Evolutionary conservation across 2,329 filamentous ascomycete species (phyloP), one percentile per base, ranked within the genome.

Genomic region (Phialocephala subalpina): DNA sequence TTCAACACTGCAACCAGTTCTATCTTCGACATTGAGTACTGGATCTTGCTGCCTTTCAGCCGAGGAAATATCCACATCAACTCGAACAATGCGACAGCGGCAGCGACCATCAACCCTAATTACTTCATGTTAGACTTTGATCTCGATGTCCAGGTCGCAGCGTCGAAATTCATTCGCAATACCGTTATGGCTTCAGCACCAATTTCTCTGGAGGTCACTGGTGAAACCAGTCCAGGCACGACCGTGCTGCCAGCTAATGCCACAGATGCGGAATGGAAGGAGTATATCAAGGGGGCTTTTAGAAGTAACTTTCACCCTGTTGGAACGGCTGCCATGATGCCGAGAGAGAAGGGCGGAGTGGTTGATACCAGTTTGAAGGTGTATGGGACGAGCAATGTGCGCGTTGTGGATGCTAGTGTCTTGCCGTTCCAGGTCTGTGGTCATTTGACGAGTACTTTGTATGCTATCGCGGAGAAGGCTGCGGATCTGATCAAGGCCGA

Each of bases 101-200:
- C 58, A 20, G 60, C 72, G 8, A 59, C 47, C 18, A 79, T 83
- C 69, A 73, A 82, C 63, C 80, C 80, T 1, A 78, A 78, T 58
- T 82, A 80, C 69, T 78, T 82, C 69, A 76, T 78, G 59, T 74
- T 81, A 11, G 76, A 78, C 2, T 77, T 78, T 36, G 80, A 82
- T 61, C 65, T 72, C 1, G 65, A 69, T 6, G 69, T 79, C 8
- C 78, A 80, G 66, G 72, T 77, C 2, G 76, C 73, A 2, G 72
- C 72, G 2, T 77, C 77, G 25, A 71, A 77, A 58, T 76, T 59
- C 60, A 69, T 70, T 57, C 69, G 72, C 16, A 40, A 69, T 40
- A 59, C 73, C 22, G 68, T 70, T 42, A 53, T 38, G 22, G 70
- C 72, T 3, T 60, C 58, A 8, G 11, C 18, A 9, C 70, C 71